Conservation (phyloP, 2,329 filamentous ascomycete genomes). For the Cladosporium velox region DNA sequence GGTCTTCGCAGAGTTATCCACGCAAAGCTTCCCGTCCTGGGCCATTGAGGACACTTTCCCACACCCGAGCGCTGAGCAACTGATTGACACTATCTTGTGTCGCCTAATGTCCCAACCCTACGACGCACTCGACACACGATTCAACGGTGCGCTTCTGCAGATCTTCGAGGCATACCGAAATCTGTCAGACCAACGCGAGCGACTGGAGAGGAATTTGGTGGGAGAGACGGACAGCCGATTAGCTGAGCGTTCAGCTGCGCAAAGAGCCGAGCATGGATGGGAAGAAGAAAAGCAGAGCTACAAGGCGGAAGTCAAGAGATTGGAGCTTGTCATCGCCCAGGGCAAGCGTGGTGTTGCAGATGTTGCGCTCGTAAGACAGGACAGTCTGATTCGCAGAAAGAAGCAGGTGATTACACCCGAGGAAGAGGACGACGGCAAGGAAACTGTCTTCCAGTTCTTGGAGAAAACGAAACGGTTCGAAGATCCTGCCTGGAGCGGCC, state of each 20-base stretch:
- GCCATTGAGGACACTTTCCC: slow-evolving; percentile 32
- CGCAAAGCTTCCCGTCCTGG: slow-evolving; percentile 32
- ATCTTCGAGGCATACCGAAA: slow-evolving; percentile 47
- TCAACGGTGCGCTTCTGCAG: slow-evolving; percentile 44
- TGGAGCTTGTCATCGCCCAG: slow-evolving; percentile 48
- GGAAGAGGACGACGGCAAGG: slow-evolving; percentile 28
- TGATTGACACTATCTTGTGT: slow-evolving; percentile 37
- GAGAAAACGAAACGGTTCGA: slow-evolving; percentile 32
- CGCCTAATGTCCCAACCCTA: slow-evolving; percentile 35
- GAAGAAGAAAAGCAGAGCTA: slow-evolving; percentile 39
- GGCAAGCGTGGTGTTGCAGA: slow-evolving; percentile 44
- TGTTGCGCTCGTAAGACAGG: slow-evolving; percentile 45
- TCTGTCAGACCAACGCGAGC: slow-evolving; percentile 39
- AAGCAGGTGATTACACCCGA: slow-evolving; percentile 25
- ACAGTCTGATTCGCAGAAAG: slow-evolving; percentile 41
- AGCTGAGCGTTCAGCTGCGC: slow-evolving; percentile 29
- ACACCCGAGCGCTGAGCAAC: slow-evolving; percentile 30
- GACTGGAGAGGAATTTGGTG: slow-evolving; percentile 33
- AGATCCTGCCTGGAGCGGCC: slow-evolving; percentile 32
- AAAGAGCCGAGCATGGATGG: slow-evolving; percentile 38
- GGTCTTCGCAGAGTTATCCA: slow-evolving; percentile 27
- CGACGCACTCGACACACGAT: slow-evolving; percentile 31
- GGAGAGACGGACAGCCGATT: slow-evolving; percentile 31
- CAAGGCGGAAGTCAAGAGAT: slow-evolving; percentile 45
- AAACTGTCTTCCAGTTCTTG: slow-evolving; percentile 39